A percentile compares a stretch with the other conserved stretches of the same genome.
Conservation (phyloP, 2,329 filamentous ascomycete genomes). For the Xylaria sp. region DNA sequence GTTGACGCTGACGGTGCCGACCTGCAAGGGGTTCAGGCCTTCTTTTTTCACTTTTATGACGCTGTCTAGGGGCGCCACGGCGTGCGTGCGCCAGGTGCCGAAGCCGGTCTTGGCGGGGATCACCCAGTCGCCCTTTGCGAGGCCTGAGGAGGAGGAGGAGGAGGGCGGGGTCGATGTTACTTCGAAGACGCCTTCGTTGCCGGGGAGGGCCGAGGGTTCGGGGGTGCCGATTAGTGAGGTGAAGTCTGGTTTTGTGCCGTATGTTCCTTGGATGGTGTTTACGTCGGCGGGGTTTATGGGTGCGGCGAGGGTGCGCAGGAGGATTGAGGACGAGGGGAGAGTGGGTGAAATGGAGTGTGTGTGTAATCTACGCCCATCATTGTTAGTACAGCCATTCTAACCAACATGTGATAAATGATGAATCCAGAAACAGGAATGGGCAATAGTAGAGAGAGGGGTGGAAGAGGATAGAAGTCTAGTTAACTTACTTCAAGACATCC, state of each 20-base stretch:
- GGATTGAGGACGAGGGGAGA: constrained; percentile 72
- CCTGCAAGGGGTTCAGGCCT: constrained; percentile 79
- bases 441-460: neutral
- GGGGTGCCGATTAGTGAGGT: constrained; percentile 79
- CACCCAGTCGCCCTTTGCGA: constrained; percentile 89
- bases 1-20: constrained; percentile 90
- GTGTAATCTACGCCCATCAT: constrained; percentile 65
- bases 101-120: constrained; percentile 85
- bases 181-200: constrained; percentile 95
- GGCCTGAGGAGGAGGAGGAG: constrained; percentile 65
- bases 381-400: neutral
- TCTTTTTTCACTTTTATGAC: constrained; percentile 67
- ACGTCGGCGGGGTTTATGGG: constrained; percentile 98
- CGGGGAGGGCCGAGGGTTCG: constrained; percentile 79
- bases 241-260: constrained; percentile 86
- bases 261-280: constrained; percentile 97
- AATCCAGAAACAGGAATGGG: neutral
- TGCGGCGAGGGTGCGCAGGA: constrained; percentile 87
- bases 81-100: constrained; percentile 96
- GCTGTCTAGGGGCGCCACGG: constrained; percentile 65
- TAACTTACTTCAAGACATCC: constrained; percentile 70
- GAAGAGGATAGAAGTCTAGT: neutral
- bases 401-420: neutral
- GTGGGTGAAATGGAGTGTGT: constrained; percentile 80
- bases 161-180: constrained; percentile 73